Percentiles rank a stretch among this genome's conserved stretches.
Conservation (phyloP, 169 alveolate genomes). For the Cryptosporidium muris region DNA sequence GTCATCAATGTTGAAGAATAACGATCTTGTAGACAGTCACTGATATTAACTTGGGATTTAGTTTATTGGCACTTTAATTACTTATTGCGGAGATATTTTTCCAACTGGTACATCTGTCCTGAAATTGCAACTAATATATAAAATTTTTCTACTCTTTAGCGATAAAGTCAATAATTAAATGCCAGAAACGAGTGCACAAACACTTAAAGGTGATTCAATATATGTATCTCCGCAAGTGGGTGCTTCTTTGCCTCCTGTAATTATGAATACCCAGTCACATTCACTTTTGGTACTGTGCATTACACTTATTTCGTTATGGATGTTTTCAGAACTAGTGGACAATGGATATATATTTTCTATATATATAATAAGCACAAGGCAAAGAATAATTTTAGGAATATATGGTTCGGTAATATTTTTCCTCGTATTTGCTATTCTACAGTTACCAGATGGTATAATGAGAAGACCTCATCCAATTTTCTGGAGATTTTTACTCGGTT, state of each 20-base stretch:
- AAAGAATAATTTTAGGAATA: constrained; percentile 2
- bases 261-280: too few species aligned
- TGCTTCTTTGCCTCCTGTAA: too few species aligned
- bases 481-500: constrained; percentile 74
- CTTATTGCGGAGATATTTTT: too few species aligned
- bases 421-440: not conserved
- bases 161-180: too few species aligned
- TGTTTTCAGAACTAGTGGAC: constrained; percentile 16
- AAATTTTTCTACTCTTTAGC: too few species aligned
- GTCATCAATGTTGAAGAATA: too few species aligned
- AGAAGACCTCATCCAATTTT: constrained; percentile 72
- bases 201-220: not conserved
- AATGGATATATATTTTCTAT: not conserved
- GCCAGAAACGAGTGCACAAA: not conserved
- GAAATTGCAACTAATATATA: too few species aligned
- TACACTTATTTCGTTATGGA: constrained; percentile 1
- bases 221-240: not conserved
- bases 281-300: constrained; percentile 3
- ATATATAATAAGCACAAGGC: not conserved
- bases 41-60: too few species aligned
- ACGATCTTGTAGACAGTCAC: too few species aligned
- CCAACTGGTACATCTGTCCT: too few species aligned
- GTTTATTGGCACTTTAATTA: too few species aligned
- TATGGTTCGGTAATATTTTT: not conserved
- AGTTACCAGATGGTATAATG: constrained; percentile 73